Percentiles rank a stretch among this genome's conserved stretches.
These are phyloP conservation scores for Tillandsia leiboldiana DNA, from an alignment of 176 grass and related monocot genomes.

Conservation along the genomic window DNA sequence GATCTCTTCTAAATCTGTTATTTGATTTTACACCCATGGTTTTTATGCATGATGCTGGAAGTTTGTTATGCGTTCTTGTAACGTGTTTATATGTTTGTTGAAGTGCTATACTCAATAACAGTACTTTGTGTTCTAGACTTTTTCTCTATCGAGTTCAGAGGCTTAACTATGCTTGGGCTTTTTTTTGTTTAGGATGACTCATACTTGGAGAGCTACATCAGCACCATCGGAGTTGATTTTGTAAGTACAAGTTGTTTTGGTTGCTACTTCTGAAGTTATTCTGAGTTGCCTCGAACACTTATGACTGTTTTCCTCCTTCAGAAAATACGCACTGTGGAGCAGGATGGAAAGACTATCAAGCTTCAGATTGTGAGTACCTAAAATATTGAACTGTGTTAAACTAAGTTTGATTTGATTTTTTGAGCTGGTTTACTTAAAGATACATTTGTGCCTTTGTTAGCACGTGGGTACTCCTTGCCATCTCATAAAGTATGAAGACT, in stretches of 20 bases:
- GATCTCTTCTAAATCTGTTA: neutral
- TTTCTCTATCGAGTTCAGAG: neutral
- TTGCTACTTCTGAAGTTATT: neutral
- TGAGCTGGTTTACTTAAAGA: too few species aligned
- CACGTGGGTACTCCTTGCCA: too few species aligned
- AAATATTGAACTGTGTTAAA: neutral
- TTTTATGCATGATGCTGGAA: neutral
- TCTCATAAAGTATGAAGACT: too few species aligned
- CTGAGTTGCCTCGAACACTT: neutral
- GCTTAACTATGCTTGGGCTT: neutral
- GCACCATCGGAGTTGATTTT: constrained; percentile 22
- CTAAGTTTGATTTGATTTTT: neutral
- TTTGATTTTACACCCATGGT: neutral
- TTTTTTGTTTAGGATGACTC: constrained; percentile 15
- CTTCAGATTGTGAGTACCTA: constrained; percentile 19
- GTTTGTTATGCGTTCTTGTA: neutral
- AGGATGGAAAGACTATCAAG: constrained; percentile 20
- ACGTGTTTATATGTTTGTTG: too few species aligned
- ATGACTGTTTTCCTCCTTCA: neutral
- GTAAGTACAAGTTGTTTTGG: constrained; percentile 8
- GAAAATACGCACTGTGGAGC: constrained; percentile 23
- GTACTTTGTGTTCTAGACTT: neutral
- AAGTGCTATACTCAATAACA: too few species aligned
- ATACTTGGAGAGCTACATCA: constrained; percentile 22
- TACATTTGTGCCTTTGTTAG: too few species aligned